A percentile compares a stretch with the other conserved stretches of the same genome.
Conservation (phyloP, 2,329 filamentous ascomycete genomes). For the Emmonsia crescens region DNA sequence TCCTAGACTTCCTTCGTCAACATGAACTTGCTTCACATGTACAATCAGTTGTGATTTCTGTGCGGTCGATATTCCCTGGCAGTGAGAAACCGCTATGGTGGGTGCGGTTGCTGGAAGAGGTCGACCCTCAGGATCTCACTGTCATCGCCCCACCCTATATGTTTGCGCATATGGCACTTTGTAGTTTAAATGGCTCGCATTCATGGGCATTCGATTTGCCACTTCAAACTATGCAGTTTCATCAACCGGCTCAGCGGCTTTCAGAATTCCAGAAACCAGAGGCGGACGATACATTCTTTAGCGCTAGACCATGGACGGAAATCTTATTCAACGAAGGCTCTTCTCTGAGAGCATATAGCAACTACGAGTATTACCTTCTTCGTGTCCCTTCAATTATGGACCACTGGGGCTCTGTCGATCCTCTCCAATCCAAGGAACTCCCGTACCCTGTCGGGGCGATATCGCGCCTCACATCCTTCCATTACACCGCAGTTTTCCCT, state of each 20-base stretch:
- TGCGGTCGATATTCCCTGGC: slow-evolving; percentile 31
- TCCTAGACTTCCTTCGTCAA: slow-evolving; percentile 29
- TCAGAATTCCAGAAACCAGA: slow-evolving; percentile 21
- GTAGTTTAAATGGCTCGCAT: slow-evolving; percentile 46
- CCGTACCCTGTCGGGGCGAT: slow-evolving; percentile 36
- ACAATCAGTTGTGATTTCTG: slow-evolving; percentile 38
- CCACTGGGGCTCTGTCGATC: slow-evolving; percentile 27
- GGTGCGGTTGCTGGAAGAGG: slow-evolving; percentile 43
- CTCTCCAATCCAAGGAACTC: slow-evolving; percentile 12
- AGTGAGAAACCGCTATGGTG: slow-evolving; percentile 37
- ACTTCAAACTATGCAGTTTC: slow-evolving; percentile 49
- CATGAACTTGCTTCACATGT: slow-evolving; percentile 30
- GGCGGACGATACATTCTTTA: slow-evolving; percentile 37
- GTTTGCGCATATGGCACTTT: slow-evolving; percentile 50
- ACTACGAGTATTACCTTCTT: slow-evolving; percentile 60
- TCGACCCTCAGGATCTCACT: slow-evolving; percentile 46
- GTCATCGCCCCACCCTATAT: slow-evolving; percentile 52
- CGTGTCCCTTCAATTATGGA: slow-evolving; percentile 52
- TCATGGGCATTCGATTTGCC: slow-evolving; percentile 54
- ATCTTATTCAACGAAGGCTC: slow-evolving; percentile 65
- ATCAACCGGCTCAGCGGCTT: slow-evolving; percentile 5
- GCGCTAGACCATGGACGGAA: slow-evolving; percentile 52
- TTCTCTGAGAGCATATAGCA: slow-evolving; percentile 58
- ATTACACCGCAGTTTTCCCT: slow-evolving; percentile 58
- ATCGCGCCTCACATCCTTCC: slow-evolving; percentile 32